Evolutionary conservation across 192 early-diverging fungal genomes (phyloP).

Genomic region (Globomyces pollinis-pini): DNA sequence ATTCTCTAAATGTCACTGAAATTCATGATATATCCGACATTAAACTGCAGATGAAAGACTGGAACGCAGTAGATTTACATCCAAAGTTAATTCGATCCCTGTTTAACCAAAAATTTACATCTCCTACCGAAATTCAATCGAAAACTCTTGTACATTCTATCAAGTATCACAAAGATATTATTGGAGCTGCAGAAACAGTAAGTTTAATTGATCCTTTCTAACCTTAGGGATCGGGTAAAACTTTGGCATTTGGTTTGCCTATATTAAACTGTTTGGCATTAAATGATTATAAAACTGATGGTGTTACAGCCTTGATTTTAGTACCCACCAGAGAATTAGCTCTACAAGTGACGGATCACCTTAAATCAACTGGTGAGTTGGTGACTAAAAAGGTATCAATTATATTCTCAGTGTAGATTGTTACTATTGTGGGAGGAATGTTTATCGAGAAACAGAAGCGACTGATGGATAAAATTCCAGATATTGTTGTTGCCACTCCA

Average conservation of each 20-base stretch:
- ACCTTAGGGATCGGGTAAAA: conserved; percentile 83
- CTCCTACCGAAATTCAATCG: conserved; percentile 85
- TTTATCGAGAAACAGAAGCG: conserved; percentile 84
- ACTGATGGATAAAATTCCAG: conserved; percentile 52
- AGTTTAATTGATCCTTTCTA: conserved; percentile 8
- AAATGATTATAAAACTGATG: conserved; percentile 1
- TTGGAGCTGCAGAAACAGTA: conserved; percentile 89
- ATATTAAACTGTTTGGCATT: conserved; percentile 67
- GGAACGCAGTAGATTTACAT: conserved; percentile 57
- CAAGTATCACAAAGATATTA: conserved; percentile 66
- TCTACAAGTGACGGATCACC: conserved; percentile 84
- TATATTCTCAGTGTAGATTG: conserved; percentile 23
- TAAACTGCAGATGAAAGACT: too few relatives aligned
- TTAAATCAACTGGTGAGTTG: conserved; percentile 36
- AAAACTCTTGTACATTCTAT: conserved; percentile 64
- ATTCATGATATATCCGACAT: too few relatives aligned
- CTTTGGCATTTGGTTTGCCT: conserved; percentile 90
- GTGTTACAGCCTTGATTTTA: conserved; percentile 65
- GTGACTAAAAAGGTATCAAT: conserved; percentile 16
- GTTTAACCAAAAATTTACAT: conserved; percentile 58
- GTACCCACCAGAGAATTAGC: conserved; percentile 94
- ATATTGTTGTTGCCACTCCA: conserved; percentile 93
- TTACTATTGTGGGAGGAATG: conserved; percentile 90
- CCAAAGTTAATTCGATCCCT: conserved; percentile 57
- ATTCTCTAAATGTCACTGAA: too few relatives aligned